These are phyloP conservation scores for Nigrospora osmanthi DNA, from an alignment of 2,329 filamentous ascomycete genomes.

Conservation along the genomic window DNA sequence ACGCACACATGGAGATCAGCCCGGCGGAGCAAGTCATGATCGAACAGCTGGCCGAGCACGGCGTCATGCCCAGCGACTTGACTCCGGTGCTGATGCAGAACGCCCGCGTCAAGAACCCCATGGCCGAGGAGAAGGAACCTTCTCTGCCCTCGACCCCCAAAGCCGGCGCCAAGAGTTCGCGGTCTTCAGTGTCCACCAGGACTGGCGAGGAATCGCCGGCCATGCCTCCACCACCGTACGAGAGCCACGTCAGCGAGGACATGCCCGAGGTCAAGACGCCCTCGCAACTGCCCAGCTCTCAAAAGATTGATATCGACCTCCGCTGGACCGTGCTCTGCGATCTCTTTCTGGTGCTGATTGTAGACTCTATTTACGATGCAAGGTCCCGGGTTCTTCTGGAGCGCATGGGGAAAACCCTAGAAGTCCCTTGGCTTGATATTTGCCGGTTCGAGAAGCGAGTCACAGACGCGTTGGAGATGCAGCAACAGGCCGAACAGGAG, in stretches of 20 bases:
- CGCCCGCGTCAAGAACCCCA: constrained; percentile 84
- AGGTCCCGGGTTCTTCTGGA: constrained; percentile 81
- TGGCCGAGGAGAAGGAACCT: constrained; percentile 40
- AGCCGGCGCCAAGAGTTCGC: constrained; percentile 15
- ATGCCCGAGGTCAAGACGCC: constrained; percentile 75
- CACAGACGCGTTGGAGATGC: constrained; percentile 95
- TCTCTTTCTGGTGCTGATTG: constrained; percentile 88
- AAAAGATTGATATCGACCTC: constrained; percentile 89
- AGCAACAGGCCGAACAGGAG: constrained; percentile 87
- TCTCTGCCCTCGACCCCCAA: constrained; percentile 13
- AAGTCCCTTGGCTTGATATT: constrained; percentile 85
- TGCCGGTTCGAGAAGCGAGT: constrained; percentile 96
- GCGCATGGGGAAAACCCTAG: constrained; percentile 69
- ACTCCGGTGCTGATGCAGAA: constrained; percentile 86
- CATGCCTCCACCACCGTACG: constrained; percentile 50
- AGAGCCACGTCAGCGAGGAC: constrained; percentile 58
- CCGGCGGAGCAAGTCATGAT: constrained; percentile 95
- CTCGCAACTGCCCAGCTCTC: constrained; percentile 71
- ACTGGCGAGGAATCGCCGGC: constrained; percentile 36
- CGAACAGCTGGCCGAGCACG: constrained; percentile 89
- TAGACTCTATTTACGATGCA: constrained; percentile 89
- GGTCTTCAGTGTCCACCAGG: constrained; percentile 17
- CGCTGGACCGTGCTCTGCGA: constrained; percentile 97
- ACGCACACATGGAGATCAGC: constrained; percentile 94
- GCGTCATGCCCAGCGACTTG: constrained; percentile 76